Evolutionary conservation across 257 asterid genomes (phyloP).

Genomic region (Lycium ferocissimum): DNA sequence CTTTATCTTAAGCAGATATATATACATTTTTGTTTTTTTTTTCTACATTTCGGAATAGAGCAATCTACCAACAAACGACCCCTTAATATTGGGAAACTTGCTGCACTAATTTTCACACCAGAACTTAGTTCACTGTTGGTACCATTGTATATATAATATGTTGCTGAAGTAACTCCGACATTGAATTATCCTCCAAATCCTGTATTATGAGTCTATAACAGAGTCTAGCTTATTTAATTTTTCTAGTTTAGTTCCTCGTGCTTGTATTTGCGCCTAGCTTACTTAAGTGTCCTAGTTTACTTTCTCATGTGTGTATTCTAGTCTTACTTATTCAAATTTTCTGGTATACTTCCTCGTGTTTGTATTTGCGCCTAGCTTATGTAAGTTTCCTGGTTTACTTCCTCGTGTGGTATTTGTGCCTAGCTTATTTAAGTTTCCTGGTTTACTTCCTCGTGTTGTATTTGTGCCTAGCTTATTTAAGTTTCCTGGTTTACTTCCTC

Average conservation of each 20-base stretch:
- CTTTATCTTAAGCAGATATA: slow-evolving; percentile 29
- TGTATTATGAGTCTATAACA: not conserved
- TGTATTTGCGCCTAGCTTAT: too few relatives aligned
- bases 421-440: not conserved
- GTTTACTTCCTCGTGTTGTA: not conserved
- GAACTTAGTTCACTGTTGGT: too few relatives aligned
- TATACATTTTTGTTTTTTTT: too few relatives aligned
- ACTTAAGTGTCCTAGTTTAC: not conserved
- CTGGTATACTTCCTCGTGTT: too few relatives aligned
- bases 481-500: not conserved
- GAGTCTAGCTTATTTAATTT: not conserved
- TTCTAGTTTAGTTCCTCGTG: not conserved
- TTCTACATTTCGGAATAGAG: too few relatives aligned
- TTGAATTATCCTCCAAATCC: not conserved
- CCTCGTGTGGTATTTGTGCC: too few relatives aligned
- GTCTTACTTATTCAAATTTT: too few relatives aligned
- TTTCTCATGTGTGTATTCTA: too few relatives aligned
- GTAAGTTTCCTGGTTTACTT: too few relatives aligned
- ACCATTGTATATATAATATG: not conserved
- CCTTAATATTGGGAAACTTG: too few relatives aligned
- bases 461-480: not conserved
- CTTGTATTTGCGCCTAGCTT: not conserved
- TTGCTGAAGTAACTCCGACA: not conserved
- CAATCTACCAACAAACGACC: too few relatives aligned
- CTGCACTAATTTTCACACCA: too few relatives aligned